phyloP scores from a whole-genome alignment of 78 protist genomes.

The Cavenderia fasciculata region DNA sequence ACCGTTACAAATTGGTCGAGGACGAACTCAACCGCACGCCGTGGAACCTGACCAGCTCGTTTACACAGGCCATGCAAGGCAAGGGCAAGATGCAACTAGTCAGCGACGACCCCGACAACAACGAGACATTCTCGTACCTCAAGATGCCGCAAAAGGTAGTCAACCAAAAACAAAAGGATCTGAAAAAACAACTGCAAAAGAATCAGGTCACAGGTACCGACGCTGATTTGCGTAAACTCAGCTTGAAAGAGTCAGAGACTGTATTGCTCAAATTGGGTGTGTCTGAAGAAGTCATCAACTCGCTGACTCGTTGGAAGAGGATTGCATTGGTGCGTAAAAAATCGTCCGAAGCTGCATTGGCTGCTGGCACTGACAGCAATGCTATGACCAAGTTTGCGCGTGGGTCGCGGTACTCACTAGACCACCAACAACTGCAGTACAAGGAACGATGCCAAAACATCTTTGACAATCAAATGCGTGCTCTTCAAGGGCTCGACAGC shows the following conservation, averaged over 20 bases:
- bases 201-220: conserved; percentile 80
- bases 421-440: conserved; percentile 79
- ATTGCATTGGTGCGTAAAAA: conserved; percentile 71
- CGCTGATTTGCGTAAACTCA: conserved; percentile 79
- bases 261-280: conserved; percentile 67
- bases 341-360: conserved; percentile 65
- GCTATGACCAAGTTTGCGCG: conserved; percentile 79
- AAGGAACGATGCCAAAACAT: conserved; percentile 76
- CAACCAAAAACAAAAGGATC: conserved; percentile 60
- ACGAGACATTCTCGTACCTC: conserved; percentile 47
- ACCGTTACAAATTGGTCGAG: conserved; percentile 43
- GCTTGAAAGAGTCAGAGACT: conserved; percentile 27
- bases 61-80: conserved; percentile 36
- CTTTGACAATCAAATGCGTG: conserved; percentile 68
- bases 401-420: conserved; percentile 63
- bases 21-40: conserved; percentile 69
- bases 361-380: conserved; percentile 6
- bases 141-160: conserved; percentile 78
- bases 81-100: conserved; percentile 64
- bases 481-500: conserved; percentile 14
- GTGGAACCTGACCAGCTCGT: conserved; percentile 77
- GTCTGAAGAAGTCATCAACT: conserved; percentile 54
- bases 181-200: conserved; percentile 56
- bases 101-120: conserved; percentile 44
- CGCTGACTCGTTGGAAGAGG: conserved; percentile 72